These are phyloP conservation scores for Cicer bijugum DNA, from an alignment of 306 rosid genomes.

Conservation along the genomic window DNA sequence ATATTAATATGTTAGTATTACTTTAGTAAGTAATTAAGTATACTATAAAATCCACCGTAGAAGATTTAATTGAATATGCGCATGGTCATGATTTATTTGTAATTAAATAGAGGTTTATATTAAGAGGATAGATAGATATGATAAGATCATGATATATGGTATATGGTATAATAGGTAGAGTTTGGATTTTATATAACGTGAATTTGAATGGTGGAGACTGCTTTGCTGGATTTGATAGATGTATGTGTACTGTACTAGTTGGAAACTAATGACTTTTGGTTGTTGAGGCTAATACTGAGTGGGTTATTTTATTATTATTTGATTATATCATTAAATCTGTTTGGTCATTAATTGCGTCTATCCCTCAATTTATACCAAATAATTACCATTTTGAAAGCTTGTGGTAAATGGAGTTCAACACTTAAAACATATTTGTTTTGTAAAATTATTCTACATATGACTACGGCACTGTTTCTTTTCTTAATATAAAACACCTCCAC, in stretches of 20 bases:
- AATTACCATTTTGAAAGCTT: not conserved
- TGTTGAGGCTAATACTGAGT: not conserved
- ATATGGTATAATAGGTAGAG: not conserved
- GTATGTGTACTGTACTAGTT: not conserved
- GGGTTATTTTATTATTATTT: not conserved
- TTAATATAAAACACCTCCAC: too few relatives aligned
- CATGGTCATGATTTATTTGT: too few relatives aligned
- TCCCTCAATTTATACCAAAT: not conserved
- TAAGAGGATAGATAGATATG: conserved; percentile 20
- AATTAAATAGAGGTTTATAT: too few relatives aligned
- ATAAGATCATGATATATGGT: conserved; percentile 37
- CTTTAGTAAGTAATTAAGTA: too few relatives aligned
- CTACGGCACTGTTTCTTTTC: too few relatives aligned
- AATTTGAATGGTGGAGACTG: conserved; percentile 50
- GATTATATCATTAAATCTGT: not conserved
- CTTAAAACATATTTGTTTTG: too few relatives aligned
- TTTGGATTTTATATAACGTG: conserved; percentile 40
- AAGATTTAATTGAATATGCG: too few relatives aligned
- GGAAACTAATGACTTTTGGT: conserved; percentile 32
- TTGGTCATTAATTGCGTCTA: not conserved
- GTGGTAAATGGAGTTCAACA: not conserved
- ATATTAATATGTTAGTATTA: too few relatives aligned
- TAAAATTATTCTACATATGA: too few relatives aligned
- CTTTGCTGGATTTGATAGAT: not conserved
- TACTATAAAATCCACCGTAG: too few relatives aligned